Evolutionary conservation across 164 flowering plant genomes (phyloP).

Genomic region (Nymphaea colorata): DNA sequence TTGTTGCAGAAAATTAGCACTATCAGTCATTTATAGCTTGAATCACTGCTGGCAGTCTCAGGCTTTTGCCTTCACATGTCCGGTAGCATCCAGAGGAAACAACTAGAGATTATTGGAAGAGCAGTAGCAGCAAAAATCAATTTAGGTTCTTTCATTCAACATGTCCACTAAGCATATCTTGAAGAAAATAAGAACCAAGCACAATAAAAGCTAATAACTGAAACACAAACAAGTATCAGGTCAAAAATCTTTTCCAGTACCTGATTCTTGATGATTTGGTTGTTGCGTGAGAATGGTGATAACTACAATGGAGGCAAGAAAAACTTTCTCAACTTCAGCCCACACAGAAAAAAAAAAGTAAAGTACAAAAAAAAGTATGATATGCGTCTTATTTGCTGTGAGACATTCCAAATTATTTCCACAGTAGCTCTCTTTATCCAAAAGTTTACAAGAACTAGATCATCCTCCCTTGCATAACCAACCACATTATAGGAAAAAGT

Average conservation of each 20-base stretch:
- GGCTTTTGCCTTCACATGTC: too few species aligned
- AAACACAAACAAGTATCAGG: too few species aligned
- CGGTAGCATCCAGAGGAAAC: too few species aligned
- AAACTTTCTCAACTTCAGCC: neutral
- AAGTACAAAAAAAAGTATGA: neutral
- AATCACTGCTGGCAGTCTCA: too few species aligned
- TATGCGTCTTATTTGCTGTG: neutral
- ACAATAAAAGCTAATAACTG: too few species aligned
- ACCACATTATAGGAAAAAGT: neutral
- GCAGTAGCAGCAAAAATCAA: too few species aligned
- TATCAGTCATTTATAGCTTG: too few species aligned
- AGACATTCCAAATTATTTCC: neutral
- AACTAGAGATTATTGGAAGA: too few species aligned
- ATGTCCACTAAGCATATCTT: too few species aligned
- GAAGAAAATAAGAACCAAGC: too few species aligned
- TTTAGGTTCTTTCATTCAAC: too few species aligned
- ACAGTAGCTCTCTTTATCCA: neutral
- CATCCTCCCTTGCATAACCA: neutral
- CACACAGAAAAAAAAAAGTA: neutral
- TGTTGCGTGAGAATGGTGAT: conserved; percentile 52
- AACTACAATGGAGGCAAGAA: conserved; percentile 35
- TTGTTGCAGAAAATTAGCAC: too few species aligned
- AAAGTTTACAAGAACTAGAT: neutral
- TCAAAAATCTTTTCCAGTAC: conserved; percentile 21
- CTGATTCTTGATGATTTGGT: conserved; percentile 55